Base-by-base conservation (phyloP, 1,284 basidiomycete genomes). In the Marasmius oreades region DNA sequence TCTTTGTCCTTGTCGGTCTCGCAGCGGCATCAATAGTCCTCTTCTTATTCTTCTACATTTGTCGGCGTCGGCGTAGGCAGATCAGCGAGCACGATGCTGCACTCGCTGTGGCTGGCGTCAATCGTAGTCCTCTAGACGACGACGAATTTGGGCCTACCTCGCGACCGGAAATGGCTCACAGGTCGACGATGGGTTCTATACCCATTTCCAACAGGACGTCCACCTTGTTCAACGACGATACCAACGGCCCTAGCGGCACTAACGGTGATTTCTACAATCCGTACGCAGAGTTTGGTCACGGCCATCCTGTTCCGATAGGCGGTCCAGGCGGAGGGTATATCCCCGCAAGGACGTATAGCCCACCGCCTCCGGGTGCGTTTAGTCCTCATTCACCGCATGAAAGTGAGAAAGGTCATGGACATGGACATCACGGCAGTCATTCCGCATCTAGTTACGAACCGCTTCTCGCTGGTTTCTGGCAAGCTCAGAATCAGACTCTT, bases 1-100 rank as follows among this genome's bases (percentile, higher is more conserved):
- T 90, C 22, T 92, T 91, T 64, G 77, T 88, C 37, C 80, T 91
- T 31, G 86, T 90, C 11, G 90, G 88, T 36, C 77, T 92, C 23
- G 84, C 88, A 11, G 79, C 77, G 5, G 83, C 85, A 1, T 82
- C 87, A 10, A 86, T 92, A 56, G 66, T 84, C 36, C 73, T 90
- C 34, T 90, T 84, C 76, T 72, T 88, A 55, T 69, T 89, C 63
- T 90, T 90, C 68, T 86, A 82, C 54, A 68, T 88, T 58, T 82
- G 85, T 22, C 79, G 86, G 42, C 78, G 85, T 56, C 78, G 85
- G 44, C 77, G 82, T 26, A 81, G 74, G 44, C 77, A 73, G 42
- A 75, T 77, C 52, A 68, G 86, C 11, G 86, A 89, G 59, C 84
- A 85, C 58, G 87, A 90, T 58, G 77, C 80, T 1, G 84, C 79